Conservation (phyloP, 441 rosid species). For the Aquilaria agallochum region DNA sequence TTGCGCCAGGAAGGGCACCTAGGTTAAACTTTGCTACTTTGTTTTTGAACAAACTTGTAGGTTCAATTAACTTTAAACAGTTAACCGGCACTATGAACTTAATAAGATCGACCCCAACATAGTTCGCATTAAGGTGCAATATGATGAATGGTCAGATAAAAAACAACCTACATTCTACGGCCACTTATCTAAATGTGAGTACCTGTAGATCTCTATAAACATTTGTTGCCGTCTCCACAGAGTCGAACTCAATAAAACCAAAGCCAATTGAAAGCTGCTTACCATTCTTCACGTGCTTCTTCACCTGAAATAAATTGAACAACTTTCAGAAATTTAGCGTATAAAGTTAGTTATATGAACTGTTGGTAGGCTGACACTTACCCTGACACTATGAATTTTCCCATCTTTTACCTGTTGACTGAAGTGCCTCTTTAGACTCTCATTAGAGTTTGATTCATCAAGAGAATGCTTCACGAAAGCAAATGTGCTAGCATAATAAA, state of each 20-base stretch:
- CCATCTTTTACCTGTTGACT: conserved; percentile 59
- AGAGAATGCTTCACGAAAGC: neutral
- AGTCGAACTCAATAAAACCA: conserved; percentile 90
- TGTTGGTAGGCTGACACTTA: conserved; percentile 21
- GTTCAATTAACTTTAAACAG: too few species aligned
- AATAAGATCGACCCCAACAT: too few species aligned
- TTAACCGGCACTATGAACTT: too few species aligned
- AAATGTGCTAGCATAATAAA: too few species aligned
- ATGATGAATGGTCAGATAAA: too few species aligned
- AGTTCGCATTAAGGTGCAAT: too few species aligned
- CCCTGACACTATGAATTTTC: conserved; percentile 73
- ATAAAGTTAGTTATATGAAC: too few species aligned
- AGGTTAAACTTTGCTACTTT: too few species aligned
- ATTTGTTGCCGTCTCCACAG: conserved; percentile 68
- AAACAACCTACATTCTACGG: neutral
- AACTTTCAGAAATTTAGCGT: too few species aligned
- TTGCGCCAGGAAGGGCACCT: too few species aligned
- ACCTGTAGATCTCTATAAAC: conserved; percentile 77
- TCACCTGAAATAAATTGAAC: conserved; percentile 41
- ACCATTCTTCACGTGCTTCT: conserved; percentile 76
- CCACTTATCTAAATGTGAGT: conserved; percentile 13
- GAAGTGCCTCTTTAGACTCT: conserved; percentile 66
- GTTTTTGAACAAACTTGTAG: too few species aligned
- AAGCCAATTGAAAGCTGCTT: conserved; percentile 83
- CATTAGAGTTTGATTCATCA: conserved; percentile 39